These are phyloP conservation scores for Pelagomonas calceolata DNA, from an alignment of 108 stramenopile species.

Conservation along the genomic window DNA sequence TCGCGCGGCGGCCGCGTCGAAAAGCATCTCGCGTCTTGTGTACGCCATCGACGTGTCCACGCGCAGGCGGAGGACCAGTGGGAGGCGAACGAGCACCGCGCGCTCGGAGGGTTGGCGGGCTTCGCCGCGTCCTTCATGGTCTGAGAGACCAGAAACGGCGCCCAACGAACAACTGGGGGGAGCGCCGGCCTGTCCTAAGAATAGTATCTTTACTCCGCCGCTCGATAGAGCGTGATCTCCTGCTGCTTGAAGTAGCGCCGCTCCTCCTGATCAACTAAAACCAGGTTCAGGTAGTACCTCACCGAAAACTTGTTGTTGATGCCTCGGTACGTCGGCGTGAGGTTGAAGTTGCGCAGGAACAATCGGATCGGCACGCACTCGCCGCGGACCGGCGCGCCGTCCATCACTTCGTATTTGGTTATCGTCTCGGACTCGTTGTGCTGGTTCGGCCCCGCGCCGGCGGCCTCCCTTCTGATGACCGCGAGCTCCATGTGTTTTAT, in stretches of 20 bases:
- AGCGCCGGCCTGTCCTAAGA: too few relatives aligned
- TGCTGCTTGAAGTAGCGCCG: slow-evolving; percentile 99
- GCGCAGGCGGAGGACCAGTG: too few relatives aligned
- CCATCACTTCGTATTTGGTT: slow-evolving; percentile 98
- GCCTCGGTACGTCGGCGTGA: slow-evolving; percentile 90
- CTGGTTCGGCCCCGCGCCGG: slow-evolving; percentile 52
- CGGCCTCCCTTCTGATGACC: slow-evolving; percentile 88
- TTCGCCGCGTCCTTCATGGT: too few relatives aligned
- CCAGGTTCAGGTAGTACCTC: slow-evolving; percentile 94
- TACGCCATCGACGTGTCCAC: too few relatives aligned
- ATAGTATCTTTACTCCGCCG: background rate
- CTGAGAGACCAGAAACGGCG: too few relatives aligned
- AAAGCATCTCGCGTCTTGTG: too few relatives aligned
- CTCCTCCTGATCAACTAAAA: slow-evolving; percentile 98
- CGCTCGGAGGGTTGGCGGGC: too few relatives aligned
- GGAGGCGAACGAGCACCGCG: too few relatives aligned
- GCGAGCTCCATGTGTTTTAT: slow-evolving; percentile 99
- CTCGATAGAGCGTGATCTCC: slow-evolving; percentile 73
- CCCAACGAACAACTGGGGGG: too few relatives aligned
- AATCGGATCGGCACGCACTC: slow-evolving; percentile 73
- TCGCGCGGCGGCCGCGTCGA: too few relatives aligned
- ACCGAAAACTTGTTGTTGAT: slow-evolving; percentile 89
- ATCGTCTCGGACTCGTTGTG: slow-evolving; percentile 93
- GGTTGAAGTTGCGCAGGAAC: slow-evolving; percentile 73
- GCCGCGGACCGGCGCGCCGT: slow-evolving; percentile 93